Conservation (phyloP, 2,329 filamentous ascomycete genomes). For the Aureobasidium subglaciale region DNA sequence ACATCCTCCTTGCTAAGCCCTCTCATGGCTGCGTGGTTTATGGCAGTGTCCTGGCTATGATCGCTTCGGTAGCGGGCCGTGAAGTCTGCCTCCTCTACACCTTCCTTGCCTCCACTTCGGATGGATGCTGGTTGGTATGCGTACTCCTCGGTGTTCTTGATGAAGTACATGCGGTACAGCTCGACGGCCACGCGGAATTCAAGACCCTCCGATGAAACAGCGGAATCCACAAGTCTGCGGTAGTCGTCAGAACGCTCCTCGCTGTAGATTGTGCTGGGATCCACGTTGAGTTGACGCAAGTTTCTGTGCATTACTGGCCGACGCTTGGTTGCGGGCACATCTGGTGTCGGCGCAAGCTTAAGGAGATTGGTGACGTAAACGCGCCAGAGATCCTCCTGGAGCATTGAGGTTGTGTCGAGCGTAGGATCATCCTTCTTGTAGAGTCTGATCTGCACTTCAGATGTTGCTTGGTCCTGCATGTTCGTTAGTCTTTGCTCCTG, state of each 20-base stretch:
- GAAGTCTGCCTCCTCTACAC: constrained; percentile 28
- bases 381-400: constrained; percentile 65
- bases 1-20: constrained; percentile 40
- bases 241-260: constrained; percentile 15
- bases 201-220: constrained; percentile 33
- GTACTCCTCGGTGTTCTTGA: constrained; percentile 35
- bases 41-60: constrained; percentile 33
- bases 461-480: constrained; percentile 55
- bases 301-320: constrained; percentile 35
- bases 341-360: constrained; percentile 71
- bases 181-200: constrained; percentile 40
- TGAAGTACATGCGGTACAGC: constrained; percentile 38
- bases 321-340: constrained; percentile 24
- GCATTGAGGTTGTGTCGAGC: constrained; percentile 66
- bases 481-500: constrained; percentile 23
- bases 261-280: constrained; percentile 20
- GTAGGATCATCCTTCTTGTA: constrained; percentile 79
- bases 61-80: constrained; percentile 30
- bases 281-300: constrained; percentile 31
- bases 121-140: constrained; percentile 33
- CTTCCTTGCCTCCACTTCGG: constrained; percentile 30
- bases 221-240: constrained; percentile 21
- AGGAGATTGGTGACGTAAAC: constrained; percentile 93
- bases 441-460: constrained; percentile 67
- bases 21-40: constrained; percentile 42